Conservation (phyloP, 2,329 filamentous ascomycete genomes). For the Penicillium sp. region DNA sequence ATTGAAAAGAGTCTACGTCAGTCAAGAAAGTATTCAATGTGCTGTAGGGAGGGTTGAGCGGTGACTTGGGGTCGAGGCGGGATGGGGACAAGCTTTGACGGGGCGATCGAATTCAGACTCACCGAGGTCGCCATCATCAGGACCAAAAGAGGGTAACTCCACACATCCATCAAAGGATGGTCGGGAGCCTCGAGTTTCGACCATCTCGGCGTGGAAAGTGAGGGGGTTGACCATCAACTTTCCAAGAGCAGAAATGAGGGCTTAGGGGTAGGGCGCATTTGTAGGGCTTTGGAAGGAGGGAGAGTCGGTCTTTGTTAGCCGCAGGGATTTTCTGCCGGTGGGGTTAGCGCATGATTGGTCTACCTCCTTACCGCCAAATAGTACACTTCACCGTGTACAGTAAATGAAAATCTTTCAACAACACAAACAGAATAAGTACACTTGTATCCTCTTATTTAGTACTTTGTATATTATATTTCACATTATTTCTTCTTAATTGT, state of each 20-base stretch:
- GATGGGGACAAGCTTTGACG: background rate
- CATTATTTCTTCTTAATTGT: no score
- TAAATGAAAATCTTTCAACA: no score
- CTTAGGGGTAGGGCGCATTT: conserved; percentile 49
- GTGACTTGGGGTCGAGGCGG: background rate
- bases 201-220: conserved; percentile 31
- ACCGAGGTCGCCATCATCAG: conserved; percentile 36
- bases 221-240: conserved; percentile 29
- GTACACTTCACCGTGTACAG: background rate
- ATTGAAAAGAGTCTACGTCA: background rate
- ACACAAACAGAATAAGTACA: no score
- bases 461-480: no score
- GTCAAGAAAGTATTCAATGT: background rate
- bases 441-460: no score
- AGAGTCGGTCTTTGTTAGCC: conserved; percentile 11
- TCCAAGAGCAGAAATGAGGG: conserved; percentile 50
- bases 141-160: conserved; percentile 29
- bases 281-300: conserved; percentile 40
- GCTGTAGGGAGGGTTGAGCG: background rate
- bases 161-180: conserved; percentile 32
- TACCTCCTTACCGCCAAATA: background rate
- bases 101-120: conserved; percentile 19
- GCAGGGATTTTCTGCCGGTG: conserved; percentile 23
- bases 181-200: conserved; percentile 30
- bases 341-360: background rate